A percentile compares a stretch with the other conserved stretches of the same genome.
phyloP scores from a whole-genome alignment of 352 stramenopile species.

The Phytophthora colocasiae region DNA sequence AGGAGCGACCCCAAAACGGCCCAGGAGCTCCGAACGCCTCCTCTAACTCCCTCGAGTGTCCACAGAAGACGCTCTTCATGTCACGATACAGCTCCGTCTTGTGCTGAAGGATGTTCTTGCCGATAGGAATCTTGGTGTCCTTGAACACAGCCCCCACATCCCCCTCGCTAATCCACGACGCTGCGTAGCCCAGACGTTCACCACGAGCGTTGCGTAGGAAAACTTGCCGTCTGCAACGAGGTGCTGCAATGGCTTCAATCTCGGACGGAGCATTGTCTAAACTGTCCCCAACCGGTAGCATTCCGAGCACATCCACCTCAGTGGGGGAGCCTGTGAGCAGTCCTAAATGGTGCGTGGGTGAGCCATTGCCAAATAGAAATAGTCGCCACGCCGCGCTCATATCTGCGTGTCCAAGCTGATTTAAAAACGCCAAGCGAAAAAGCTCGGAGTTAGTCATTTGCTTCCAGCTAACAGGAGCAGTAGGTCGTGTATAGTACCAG shows the following conservation, averaged over 20 bases:
- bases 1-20: constrained; percentile 86
- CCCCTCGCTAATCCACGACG: constrained; percentile 73
- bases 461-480: not conserved
- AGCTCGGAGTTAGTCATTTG: constrained; percentile 14
- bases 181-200: constrained; percentile 82
- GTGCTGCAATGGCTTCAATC: constrained; percentile 60
- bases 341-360: constrained; percentile 81
- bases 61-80: constrained; percentile 85
- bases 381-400: constrained; percentile 81
- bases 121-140: constrained; percentile 84
- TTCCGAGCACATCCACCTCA: constrained; percentile 81
- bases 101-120: constrained; percentile 83
- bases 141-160: constrained; percentile 82
- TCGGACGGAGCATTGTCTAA: constrained; percentile 53
- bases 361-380: constrained; percentile 87
- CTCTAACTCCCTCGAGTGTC: constrained; percentile 60
- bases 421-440: not conserved
- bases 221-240: constrained; percentile 77
- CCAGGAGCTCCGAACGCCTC: constrained; percentile 67
- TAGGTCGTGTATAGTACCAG: constrained; percentile 34
- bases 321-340: constrained; percentile 77
- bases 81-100: constrained; percentile 88
- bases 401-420: constrained; percentile 58
- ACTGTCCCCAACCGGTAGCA: constrained; percentile 53
- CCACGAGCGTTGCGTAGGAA: constrained; percentile 76